Evolutionary conservation across 2,329 filamentous ascomycete species (phyloP).

Genomic region (Curvularia sp.): DNA sequence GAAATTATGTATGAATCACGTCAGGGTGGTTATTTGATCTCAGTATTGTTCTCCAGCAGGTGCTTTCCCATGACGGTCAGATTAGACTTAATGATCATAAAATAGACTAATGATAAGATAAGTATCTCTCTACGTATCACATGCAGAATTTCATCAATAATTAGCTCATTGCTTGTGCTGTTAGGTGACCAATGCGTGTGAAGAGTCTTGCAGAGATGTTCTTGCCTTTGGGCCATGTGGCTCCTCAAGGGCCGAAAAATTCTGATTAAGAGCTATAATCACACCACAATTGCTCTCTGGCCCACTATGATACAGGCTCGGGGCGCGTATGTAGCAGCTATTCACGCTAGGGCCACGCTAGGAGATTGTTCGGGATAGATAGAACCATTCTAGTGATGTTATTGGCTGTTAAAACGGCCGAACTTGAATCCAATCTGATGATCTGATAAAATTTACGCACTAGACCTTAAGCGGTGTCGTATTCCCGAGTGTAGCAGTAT

Average conservation of each 20-base stretch:
- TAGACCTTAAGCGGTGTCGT: background rate
- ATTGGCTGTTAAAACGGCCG: conserved; percentile 12
- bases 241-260: background rate
- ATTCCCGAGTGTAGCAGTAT: background rate
- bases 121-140: background rate
- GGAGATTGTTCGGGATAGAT: conserved; percentile 10
- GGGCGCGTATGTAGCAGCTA: background rate
- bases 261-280: background rate
- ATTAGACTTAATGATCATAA: background rate
- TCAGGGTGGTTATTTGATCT: background rate
- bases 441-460: conserved; percentile 21
- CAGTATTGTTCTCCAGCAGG: background rate
- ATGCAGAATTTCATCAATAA: background rate
- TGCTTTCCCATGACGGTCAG: background rate
- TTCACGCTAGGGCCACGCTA: background rate
- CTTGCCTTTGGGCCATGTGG: background rate
- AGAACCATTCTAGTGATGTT: background rate
- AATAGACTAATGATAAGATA: background rate
- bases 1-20: background rate
- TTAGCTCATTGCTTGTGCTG: background rate
- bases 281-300: background rate
- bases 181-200: background rate
- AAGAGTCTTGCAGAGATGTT: background rate
- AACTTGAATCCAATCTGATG: conserved; percentile 30
- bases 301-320: background rate